Base-by-base conservation (phyloP, 2,329 filamentous ascomycete genomes). In the Paecilomyces fulvus region DNA sequence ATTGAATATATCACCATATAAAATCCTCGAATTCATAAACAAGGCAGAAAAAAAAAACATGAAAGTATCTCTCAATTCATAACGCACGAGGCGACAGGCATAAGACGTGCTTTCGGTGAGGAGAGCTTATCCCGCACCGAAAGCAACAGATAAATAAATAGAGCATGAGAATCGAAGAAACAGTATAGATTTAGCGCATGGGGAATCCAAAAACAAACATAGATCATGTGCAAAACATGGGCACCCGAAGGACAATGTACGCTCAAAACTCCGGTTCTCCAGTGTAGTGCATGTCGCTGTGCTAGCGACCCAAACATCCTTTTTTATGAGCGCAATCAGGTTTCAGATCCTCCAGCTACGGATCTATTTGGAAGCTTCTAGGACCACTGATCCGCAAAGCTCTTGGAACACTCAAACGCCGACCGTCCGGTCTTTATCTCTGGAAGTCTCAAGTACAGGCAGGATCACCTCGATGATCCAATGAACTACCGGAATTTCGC, bases 401-500 rank as follows among this genome's bases (percentile, higher is more conserved):
- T 20, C 21, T 49, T 14, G 21, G 14, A 49, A 49, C 20, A 49
- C 12, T 20, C 20, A 49, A 28, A 49, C 20, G 37, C 37, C 37
- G 17, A 8, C 17, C n/a, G 37, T 43, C 48, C 48, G 48, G 10
- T 49, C 20, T 49, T 20, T 49, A 43, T 17, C 37, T 43, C 9
- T 17, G 37, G 37, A 9, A 43, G n/a, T 43, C n/a, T 43, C 37
- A 43, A 17, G 7, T 17, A 17, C 14, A 17, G 37, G 3, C 17
- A 17, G n/a, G 14, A 43, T 23, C 17, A 21, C 25, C 25, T 28
- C 25, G 25, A 7, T 28, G 25, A 28, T 6, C 25, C 25, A 3
- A 33, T 17, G 8, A 49, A 61, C 67, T 77, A 87, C 74, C 84
- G 78, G 81, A 97, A 97, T 70, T 91, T 84, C 58, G 92, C 89